Conservation (phyloP, 2,329 filamentous ascomycete genomes). For the Neofusicoccum ribis region DNA sequence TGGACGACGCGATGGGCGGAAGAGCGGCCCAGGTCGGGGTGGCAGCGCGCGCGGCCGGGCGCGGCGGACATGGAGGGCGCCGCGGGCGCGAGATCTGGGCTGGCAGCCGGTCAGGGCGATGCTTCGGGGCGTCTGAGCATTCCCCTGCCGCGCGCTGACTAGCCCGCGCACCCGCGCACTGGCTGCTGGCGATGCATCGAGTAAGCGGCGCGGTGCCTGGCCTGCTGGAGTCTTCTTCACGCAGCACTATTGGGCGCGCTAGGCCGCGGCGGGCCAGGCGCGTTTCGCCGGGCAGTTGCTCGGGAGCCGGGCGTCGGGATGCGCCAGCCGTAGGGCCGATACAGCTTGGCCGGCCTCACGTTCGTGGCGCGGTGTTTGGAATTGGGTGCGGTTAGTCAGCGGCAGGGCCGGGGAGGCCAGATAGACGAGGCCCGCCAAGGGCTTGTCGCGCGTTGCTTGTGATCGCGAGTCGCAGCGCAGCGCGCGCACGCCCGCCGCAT, state of each 20-base stretch:
- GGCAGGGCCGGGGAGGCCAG: background rate
- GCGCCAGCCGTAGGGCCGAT: background rate
- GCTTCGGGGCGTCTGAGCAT: background rate
- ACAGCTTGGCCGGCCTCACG: background rate
- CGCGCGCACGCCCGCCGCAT: background rate
- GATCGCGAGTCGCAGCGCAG: background rate
- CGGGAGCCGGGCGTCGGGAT: slow-evolving; percentile 9
- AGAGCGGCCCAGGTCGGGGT: background rate
- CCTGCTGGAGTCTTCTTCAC: background rate
- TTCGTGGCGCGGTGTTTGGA: background rate
- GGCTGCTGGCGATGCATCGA: background rate
- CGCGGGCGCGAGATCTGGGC: background rate
- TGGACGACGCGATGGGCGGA: background rate
- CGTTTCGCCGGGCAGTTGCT: background rate
- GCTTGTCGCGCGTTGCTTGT: slow-evolving; percentile 3
- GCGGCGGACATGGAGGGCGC: background rate
- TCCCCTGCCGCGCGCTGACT: slow-evolving; percentile 1
- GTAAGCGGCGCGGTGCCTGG: background rate
- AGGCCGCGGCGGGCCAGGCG: slow-evolving; percentile 1
- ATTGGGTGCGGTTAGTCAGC: background rate
- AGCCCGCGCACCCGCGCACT: background rate
- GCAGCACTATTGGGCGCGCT: slow-evolving; percentile 1
- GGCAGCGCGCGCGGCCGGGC: background rate
- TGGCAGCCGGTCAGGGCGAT: slow-evolving; percentile 1
- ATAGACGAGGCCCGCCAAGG: background rate